Conservation (phyloP, 495 filamentous ascomycete species). For the Daldinia vernicosa region DNA sequence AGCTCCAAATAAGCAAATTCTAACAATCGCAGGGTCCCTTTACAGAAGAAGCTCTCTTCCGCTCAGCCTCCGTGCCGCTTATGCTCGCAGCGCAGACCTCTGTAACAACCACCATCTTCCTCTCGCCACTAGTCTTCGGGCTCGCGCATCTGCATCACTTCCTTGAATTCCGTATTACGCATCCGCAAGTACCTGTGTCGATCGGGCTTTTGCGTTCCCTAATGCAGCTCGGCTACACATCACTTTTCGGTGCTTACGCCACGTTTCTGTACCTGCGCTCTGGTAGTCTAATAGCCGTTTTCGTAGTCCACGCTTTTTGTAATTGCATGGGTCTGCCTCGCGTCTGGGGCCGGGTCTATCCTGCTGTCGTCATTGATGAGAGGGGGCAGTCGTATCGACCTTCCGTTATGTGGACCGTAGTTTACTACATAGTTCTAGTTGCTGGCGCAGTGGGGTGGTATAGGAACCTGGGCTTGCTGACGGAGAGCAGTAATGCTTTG, state of each 20-base stretch:
- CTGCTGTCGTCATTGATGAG: slow-evolving; percentile 19
- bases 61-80: slow-evolving; percentile 81
- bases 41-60: slow-evolving; percentile 94
- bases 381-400: slow-evolving; percentile 5
- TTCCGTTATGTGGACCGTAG: slow-evolving; percentile 70
- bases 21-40: slow-evolving; percentile 72
- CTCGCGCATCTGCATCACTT: slow-evolving; percentile 95
- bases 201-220: slow-evolving; percentile 70
- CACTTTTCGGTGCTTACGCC: slow-evolving; percentile 91
- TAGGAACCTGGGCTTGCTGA: slow-evolving; percentile 73
- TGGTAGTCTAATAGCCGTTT: slow-evolving; percentile 76
- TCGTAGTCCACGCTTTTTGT: slow-evolving; percentile 86
- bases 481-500: slow-evolving; percentile 65
- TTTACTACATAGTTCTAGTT: slow-evolving; percentile 79
- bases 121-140: slow-evolving; percentile 90
- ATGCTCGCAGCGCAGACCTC: slow-evolving; percentile 76
- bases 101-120: slow-evolving; percentile 70
- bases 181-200: slow-evolving; percentile 71
- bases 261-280: slow-evolving; percentile 91
- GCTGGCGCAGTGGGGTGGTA: slow-evolving; percentile 76
- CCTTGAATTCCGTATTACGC: slow-evolving; percentile 88
- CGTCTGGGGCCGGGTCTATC: slow-evolving; percentile 79
- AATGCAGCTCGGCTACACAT: slow-evolving; percentile 92
- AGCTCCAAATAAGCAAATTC: not conserved
- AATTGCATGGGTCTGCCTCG: slow-evolving; percentile 92